These are phyloP conservation scores for Boletus bicolor DNA, from an alignment of 768 basidiomycete genomes.

Conservation along the genomic window DNA sequence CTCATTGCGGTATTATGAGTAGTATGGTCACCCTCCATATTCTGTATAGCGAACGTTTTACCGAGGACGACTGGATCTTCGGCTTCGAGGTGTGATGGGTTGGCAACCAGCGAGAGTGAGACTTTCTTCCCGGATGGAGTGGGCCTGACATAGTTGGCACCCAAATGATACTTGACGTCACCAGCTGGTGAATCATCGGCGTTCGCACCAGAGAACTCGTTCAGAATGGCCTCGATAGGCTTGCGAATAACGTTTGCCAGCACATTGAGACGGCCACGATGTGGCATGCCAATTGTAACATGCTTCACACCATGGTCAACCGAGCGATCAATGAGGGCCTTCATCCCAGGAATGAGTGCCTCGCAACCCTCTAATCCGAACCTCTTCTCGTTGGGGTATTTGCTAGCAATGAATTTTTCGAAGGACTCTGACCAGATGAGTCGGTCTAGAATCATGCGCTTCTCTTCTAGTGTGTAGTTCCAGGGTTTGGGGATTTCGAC, in stretches of 20 bases:
- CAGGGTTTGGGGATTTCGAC: slow-evolving; percentile 94
- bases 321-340: slow-evolving; percentile 97
- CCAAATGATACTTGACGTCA: slow-evolving; percentile 99
- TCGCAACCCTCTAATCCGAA: slow-evolving; percentile 99
- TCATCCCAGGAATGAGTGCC: slow-evolving; percentile 97
- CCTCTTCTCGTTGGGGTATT: slow-evolving; percentile 99
- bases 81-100: slow-evolving; percentile 97
- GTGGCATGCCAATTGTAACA: slow-evolving; percentile 98
- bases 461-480: slow-evolving; percentile 98
- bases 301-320: slow-evolving; percentile 95
- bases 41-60: slow-evolving; percentile 96
- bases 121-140: slow-evolving; percentile 99
- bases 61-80: slow-evolving; percentile 98
- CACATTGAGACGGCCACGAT: slow-evolving; percentile 97
- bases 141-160: slow-evolving; percentile 97
- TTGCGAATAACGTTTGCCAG: slow-evolving; percentile 98
- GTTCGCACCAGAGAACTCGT: slow-evolving; percentile 85
- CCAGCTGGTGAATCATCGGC: slow-evolving; percentile 81
- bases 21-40: slow-evolving; percentile 84
- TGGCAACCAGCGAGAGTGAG: slow-evolving; percentile 94
- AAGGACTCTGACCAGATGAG: slow-evolving; percentile 99
- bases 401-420: slow-evolving; percentile 97
- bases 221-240: slow-evolving; percentile 95
- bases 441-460: slow-evolving; percentile 97
- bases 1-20: slow-evolving; percentile 87